These are phyloP conservation scores for Pichia eremophila DNA, from an alignment of 805 yeast genomes.

Conservation along the genomic window DNA sequence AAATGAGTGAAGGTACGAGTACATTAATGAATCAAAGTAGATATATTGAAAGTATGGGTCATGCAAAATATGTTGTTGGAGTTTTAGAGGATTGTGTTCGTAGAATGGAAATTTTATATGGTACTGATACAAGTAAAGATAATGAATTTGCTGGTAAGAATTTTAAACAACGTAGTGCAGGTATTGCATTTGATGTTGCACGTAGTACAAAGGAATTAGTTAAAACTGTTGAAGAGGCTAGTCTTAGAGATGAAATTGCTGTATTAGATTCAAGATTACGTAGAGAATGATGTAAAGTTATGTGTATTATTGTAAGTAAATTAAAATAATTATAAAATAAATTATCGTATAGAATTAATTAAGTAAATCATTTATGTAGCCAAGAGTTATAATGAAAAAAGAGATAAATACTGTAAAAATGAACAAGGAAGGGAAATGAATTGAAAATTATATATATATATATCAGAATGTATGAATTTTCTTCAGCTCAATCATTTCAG, in stretches of 20 bases:
- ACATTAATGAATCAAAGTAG: conserved; percentile 83
- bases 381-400: too few relatives aligned
- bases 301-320: too few relatives aligned
- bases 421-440: too few relatives aligned
- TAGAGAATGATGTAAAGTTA: background rate
- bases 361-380: too few relatives aligned
- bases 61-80: conserved; percentile 85
- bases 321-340: too few relatives aligned
- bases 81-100: conserved; percentile 77
- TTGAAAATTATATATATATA: too few relatives aligned
- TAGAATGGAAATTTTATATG: conserved; percentile 69
- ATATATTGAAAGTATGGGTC: conserved; percentile 75
- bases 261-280: conserved; percentile 59
- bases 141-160: conserved; percentile 80
- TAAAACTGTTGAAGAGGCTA: conserved; percentile 91
- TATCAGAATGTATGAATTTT: too few relatives aligned
- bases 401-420: too few relatives aligned
- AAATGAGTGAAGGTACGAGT: conserved; percentile 85
- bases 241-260: conserved; percentile 76
- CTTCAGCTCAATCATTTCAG: too few relatives aligned
- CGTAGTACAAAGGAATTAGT: conserved; percentile 93
- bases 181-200: conserved; percentile 92
- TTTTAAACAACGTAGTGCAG: conserved; percentile 89
- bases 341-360: too few relatives aligned
- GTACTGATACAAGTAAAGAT: conserved; percentile 26